phyloP scores from a whole-genome alignment of 164 flowering plant species.

The Aristolochia californica region DNA sequence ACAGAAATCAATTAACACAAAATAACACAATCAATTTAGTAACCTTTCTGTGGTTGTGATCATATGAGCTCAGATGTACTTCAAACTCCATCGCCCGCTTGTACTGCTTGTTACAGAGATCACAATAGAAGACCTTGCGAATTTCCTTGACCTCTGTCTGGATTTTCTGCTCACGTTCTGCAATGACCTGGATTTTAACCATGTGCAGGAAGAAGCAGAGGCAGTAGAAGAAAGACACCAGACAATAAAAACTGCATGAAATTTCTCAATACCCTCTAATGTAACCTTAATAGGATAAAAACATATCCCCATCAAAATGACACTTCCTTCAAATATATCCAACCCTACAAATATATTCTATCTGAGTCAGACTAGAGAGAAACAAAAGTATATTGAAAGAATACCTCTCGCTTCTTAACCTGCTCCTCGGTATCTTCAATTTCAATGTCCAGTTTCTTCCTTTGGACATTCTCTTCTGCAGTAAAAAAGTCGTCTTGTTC shows the following conservation, averaged over 20 bases:
- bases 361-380: slow-evolving; percentile 11
- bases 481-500: slow-evolving; percentile 97
- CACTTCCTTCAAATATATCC: slow-evolving; percentile 42
- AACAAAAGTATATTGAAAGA: slow-evolving; percentile 7
- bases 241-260: slow-evolving; percentile 97
- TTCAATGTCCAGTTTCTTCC: slow-evolving; percentile 82
- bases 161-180: slow-evolving; percentile 99
- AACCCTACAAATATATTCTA: slow-evolving; percentile 32
- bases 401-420: slow-evolving; percentile 95
- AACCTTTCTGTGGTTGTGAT: slow-evolving; percentile 97
- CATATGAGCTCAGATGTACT: slow-evolving; percentile 91
- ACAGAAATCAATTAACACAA: too few species aligned
- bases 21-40: neutral
- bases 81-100: slow-evolving; percentile 96
- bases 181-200: slow-evolving; percentile 96
- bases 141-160: slow-evolving; percentile 98
- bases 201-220: slow-evolving; percentile 86
- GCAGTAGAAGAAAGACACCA: slow-evolving; percentile 94
- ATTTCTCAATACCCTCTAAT: slow-evolving; percentile 76
- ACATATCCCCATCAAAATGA: slow-evolving; percentile 80
- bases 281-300: slow-evolving; percentile 43
- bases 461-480: slow-evolving; percentile 92
- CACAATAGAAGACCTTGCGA: slow-evolving; percentile 83
- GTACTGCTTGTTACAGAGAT: slow-evolving; percentile 98
- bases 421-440: slow-evolving; percentile 85